Base-by-base conservation (phyloP, 441 rosid genomes). In the Bruguiera hainesii region DNA sequence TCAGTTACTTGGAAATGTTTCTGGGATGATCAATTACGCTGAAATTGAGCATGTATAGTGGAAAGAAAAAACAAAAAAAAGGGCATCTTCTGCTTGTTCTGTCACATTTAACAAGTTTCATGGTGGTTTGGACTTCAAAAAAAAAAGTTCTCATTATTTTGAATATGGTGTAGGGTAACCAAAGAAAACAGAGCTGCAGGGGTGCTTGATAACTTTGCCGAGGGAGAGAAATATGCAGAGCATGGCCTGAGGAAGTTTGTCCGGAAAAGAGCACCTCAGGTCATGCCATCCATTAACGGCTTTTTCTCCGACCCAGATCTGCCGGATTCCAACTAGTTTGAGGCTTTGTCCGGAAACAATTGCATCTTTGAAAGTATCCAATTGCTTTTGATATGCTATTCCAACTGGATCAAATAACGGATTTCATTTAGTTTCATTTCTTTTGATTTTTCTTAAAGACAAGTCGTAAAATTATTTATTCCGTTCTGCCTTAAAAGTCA, bases 281-380 rank as follows among this genome's bases (percentile, higher is more conserved):
- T 87, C 77, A 85, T 87, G 90, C 88, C 90, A 3, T 82, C 90
- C 26, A 6, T 87, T 76, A 85, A 85, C 55, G 56, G 73, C 67
- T 85, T 85, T 80, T 87, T 85, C 81, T 82, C 88, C 0, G 73
- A 81, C 16, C 92, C 89, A 20, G 62, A 78, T 55, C 68, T 59
- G 64, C 75, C 73, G 29, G 50, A 49, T 26, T 55, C 69, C 9
- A 30, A 62, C 23, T 74, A 60, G 30, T 5, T 51, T 35, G 50
- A 37, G 49, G 33, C 9, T 57, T 23, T 13, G 1, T 3, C 18
- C 23, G 42, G 48, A 31, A 31, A 25, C 56, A 20, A 49, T 49
- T 63, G 76, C 31, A 51, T 11, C 29, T 28, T 28, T 52, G 49
- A 30, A 7, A 48, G 23, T 3, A 13, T 42, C 18, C 29, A 23